Evolutionary conservation across 768 basidiomycete genomes (phyloP), one percentile per base, ranked within the genome.

Genomic region (Lactarius trivialis): DNA sequence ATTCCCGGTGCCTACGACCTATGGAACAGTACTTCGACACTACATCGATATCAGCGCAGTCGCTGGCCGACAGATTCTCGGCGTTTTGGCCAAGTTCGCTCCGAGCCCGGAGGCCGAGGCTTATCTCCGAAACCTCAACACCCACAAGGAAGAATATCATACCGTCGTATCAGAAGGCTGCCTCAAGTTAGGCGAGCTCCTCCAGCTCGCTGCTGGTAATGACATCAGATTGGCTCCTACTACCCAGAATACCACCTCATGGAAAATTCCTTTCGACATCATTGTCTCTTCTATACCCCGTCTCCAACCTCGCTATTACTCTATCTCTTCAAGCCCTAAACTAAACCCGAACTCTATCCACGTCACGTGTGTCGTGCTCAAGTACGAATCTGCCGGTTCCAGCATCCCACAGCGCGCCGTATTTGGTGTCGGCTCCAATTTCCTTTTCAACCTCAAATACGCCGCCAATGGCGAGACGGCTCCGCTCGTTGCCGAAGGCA

Each of bases 261-360:
- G 96, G 97, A 68, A 80, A 11, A 96, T 98, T 68, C 96, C 97
- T 54, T 97, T 99, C 73, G 97, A 99, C 72, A 89, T 95, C 73
- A 87, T 99, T 67, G 86, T 99, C 58, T 98, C 95, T 7, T 86
- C 89, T 55, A 87, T 96, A 62, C 85, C 93, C 41, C 93, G 97
- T 66, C 83, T 99, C 21, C 96, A 98, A 73, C 94, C 97, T 36
- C 89, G 97, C 60, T 99, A 91, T 78, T 99, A 96, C 75, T 99
- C 97, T 36, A 98, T 99, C 73, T 98, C 97, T 9, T 98, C 95
- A 21, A 93, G 91, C 65, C 94, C 97, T 48, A 98, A 98, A 73
- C 77, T 98, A 11, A 73, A 93, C 73, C 84, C 95, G n/a, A 85
- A 82, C 63, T 78, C 88, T 8, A 93, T 99, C 68, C 97, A 99